These are phyloP conservation scores for Hyaloperonospora brassicae DNA, from an alignment of 352 stramenopile genomes.

Conservation along the genomic window DNA sequence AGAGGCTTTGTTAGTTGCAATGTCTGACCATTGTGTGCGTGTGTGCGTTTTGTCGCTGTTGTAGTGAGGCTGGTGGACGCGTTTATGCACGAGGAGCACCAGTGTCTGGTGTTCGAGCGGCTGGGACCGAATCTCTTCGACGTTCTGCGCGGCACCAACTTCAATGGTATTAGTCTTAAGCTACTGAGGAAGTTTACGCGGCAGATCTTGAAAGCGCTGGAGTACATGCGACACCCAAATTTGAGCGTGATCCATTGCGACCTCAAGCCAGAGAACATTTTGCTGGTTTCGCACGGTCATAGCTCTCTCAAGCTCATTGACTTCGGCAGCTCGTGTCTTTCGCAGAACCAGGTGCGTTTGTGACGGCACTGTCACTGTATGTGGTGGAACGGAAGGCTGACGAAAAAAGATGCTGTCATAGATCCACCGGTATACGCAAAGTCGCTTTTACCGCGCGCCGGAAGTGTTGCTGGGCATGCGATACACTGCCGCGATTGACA, in stretches of 20 bases:
- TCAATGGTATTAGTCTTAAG: slow-evolving; percentile 88
- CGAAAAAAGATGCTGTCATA: slow-evolving; percentile 14
- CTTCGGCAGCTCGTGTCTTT: slow-evolving; percentile 96
- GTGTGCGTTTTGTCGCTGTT: slow-evolving; percentile 4
- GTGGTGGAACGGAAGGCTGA: not conserved
- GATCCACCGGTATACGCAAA: slow-evolving; percentile 98
- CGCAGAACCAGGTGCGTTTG: slow-evolving; percentile 73
- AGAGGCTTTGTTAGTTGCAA: no score
- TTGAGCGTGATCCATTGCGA: slow-evolving; percentile 99
- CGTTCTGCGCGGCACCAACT: slow-evolving; percentile 91
- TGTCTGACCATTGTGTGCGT: slow-evolving; percentile 12
- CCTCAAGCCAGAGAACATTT: slow-evolving; percentile 99
- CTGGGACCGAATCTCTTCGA: slow-evolving; percentile 97
- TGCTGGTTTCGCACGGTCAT: slow-evolving; percentile 89
- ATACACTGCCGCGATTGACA: slow-evolving; percentile 82
- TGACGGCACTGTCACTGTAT: not conserved
- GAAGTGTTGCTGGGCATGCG: slow-evolving; percentile 81
- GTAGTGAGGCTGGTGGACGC: slow-evolving; percentile 88
- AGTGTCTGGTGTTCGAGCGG: slow-evolving; percentile 97
- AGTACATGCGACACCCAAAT: slow-evolving; percentile 83
- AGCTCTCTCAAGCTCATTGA: slow-evolving; percentile 99
- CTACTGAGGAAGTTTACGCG: slow-evolving; percentile 93
- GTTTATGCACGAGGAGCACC: slow-evolving; percentile 95
- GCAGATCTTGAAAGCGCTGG: slow-evolving; percentile 88
- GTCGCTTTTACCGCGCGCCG: slow-evolving; percentile 92